phyloP scores from a whole-genome alignment of 495 filamentous ascomycete genomes.

The Neurospora sp. region DNA sequence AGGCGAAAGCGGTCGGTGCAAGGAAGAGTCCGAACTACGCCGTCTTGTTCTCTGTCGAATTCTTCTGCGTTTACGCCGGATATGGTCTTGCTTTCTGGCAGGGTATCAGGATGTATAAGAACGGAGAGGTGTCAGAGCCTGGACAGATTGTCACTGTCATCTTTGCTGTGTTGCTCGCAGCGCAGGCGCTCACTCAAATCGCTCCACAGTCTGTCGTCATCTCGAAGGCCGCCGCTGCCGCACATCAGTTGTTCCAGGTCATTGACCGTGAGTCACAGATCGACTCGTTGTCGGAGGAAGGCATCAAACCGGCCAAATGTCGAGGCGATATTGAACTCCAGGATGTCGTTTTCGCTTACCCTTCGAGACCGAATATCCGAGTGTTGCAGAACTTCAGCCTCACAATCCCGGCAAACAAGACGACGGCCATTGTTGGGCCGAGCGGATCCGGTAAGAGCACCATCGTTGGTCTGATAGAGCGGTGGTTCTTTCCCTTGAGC shows the following conservation, averaged over 20 bases:
- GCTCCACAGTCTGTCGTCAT: constrained; percentile 37
- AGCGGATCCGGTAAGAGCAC: constrained; percentile 81
- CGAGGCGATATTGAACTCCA: constrained; percentile 42
- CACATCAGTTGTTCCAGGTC: constrained; percentile 39
- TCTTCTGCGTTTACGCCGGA: constrained; percentile 28
- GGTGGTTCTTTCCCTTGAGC: constrained; percentile 68
- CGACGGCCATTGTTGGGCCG: constrained; percentile 71
- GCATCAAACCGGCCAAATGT: constrained; percentile 26
- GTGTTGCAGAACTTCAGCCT: constrained; percentile 44
- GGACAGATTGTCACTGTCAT: constrained; percentile 36
- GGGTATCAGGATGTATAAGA: constrained; percentile 28
- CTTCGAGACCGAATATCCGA: constrained; percentile 49
- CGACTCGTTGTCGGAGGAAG: constrained; percentile 27
- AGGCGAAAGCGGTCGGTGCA: constrained; percentile 39
- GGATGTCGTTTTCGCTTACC: constrained; percentile 53
- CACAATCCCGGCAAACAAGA: constrained; percentile 59
- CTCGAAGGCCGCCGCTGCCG: constrained; percentile 39
- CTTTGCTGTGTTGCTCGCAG: constrained; percentile 13
- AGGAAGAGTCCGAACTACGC: constrained; percentile 35
- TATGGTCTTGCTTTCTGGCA: constrained; percentile 42
- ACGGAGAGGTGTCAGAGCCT: constrained; percentile 29
- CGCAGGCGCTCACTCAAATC: constrained; percentile 30
- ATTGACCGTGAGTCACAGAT: constrained; percentile 38
- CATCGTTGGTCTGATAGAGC: constrained; percentile 73
- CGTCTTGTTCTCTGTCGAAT: constrained; percentile 19